Conservation (phyloP, 2,329 filamentous ascomycete genomes). For the Lachnellula hyalina region DNA sequence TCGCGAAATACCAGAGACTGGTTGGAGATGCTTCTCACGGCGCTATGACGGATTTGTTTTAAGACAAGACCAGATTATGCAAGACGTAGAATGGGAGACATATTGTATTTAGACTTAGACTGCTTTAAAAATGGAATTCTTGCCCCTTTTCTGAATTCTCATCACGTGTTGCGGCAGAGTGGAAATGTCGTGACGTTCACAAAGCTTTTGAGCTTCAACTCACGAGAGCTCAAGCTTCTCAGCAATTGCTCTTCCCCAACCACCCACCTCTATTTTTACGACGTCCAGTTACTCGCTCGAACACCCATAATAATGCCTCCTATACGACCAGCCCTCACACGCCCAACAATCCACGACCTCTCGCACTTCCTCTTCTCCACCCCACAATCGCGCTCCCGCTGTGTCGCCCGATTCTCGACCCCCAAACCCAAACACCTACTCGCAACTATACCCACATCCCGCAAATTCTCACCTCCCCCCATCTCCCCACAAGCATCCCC, state of each 20-base stretch:
- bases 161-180: not conserved
- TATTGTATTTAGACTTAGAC: not conserved
- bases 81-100: not conserved
- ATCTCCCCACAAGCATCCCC: slow-evolving; percentile 6
- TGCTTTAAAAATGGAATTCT: not conserved
- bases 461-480: slow-evolving; percentile 3
- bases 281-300: too few species aligned
- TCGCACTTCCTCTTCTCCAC: slow-evolving; percentile 20
- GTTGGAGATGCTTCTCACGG: slow-evolving; percentile 91
- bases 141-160: not conserved
- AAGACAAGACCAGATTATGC: not conserved
- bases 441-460: not conserved
- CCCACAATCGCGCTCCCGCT: slow-evolving; percentile 2
- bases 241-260: not conserved
- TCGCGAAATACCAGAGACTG: slow-evolving; percentile 85
- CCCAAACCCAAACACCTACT: not conserved
- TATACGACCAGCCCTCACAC: slow-evolving; percentile 11
- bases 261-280: not conserved
- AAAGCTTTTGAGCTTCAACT: not conserved
- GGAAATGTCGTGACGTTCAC: too few species aligned
- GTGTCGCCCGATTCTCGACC: slow-evolving; percentile 8
- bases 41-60: slow-evolving; percentile 77
- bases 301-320: slow-evolving; percentile 16
- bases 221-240: not conserved
- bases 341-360: slow-evolving; percentile 26